Evolutionary conservation across 208 protist genomes (phyloP).

Genomic region (Porcisia deanei): DNA sequence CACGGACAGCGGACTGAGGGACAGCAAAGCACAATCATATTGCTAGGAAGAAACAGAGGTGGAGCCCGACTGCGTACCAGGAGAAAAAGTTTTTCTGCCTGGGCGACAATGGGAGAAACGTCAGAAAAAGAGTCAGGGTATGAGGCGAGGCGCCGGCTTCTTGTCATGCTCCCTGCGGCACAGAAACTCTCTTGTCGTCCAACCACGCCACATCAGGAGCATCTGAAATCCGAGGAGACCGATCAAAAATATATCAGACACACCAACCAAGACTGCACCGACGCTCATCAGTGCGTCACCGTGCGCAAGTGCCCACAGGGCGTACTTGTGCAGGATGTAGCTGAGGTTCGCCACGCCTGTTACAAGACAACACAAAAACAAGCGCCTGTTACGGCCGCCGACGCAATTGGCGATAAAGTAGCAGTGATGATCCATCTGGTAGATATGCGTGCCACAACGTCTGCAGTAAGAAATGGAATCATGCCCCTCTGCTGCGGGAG

Average conservation of each 20-base stretch:
- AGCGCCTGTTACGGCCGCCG: constrained; percentile 32
- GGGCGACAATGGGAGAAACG: neutral
- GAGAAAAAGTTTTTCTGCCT: neutral
- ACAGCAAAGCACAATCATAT: neutral
- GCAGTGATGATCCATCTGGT: constrained; percentile 64
- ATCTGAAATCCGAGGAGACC: constrained; percentile 42
- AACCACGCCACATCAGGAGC: constrained; percentile 24
- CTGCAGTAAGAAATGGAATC: constrained; percentile 4
- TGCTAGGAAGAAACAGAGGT: neutral
- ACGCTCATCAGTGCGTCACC: constrained; percentile 30
- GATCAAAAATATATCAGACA: constrained; percentile 28
- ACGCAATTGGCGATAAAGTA: constrained; percentile 75
- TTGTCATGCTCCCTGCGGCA: constrained; percentile 13
- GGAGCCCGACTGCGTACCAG: neutral
- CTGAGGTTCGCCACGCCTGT: constrained; percentile 45
- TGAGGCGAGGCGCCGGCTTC: neutral
- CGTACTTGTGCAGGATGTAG: constrained; percentile 43
- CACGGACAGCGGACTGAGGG: neutral
- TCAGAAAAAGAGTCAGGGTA: constrained; percentile 7
- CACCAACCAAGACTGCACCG: constrained; percentile 42
- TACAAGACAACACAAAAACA: constrained; percentile 44
- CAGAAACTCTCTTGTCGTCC: constrained; percentile 40
- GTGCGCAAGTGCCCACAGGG: constrained; percentile 37
- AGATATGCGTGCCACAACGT: constrained; percentile 35
- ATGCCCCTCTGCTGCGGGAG: constrained; percentile 31